Conservation (phyloP, 2,329 filamentous ascomycete genomes). For the Monosporascus sp. region DNA sequence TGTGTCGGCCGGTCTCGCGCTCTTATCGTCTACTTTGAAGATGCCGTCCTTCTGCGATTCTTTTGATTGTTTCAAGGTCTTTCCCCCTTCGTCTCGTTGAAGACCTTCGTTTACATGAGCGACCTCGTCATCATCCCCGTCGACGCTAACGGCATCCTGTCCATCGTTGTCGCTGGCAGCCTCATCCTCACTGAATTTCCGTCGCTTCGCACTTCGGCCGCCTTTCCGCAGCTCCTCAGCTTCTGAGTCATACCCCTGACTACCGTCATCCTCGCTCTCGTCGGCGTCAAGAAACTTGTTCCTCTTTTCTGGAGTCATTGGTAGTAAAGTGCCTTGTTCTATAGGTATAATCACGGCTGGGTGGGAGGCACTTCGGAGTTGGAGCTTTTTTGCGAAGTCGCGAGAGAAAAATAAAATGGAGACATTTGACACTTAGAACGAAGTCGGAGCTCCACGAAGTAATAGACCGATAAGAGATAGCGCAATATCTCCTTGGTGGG, state of each 20-base stretch:
- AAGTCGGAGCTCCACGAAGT: not conserved
- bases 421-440: not conserved
- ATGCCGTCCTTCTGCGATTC: constrained; percentile 15
- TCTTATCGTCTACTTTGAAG: constrained; percentile 10
- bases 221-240: constrained; percentile 63
- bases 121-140: constrained; percentile 24
- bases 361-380: not conserved
- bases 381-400: not conserved
- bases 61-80: constrained; percentile 15
- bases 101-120: constrained; percentile 14
- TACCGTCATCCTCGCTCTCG: constrained; percentile 55
- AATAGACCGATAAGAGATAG: not conserved
- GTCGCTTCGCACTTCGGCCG: constrained; percentile 52
- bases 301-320: constrained; percentile 64
- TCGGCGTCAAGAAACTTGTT: constrained; percentile 66
- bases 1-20: constrained; percentile 24
- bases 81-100: constrained; percentile 16
- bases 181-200: constrained; percentile 24
- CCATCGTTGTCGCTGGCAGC: constrained; percentile 14
- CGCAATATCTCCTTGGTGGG: not conserved
- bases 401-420: not conserved
- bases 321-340: not conserved
- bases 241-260: constrained; percentile 62
- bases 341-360: not conserved
- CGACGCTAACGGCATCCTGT: constrained; percentile 26